Evolutionary conservation across 805 yeast species (phyloP).

Genomic region (Torulaspora microellipsoides): DNA sequence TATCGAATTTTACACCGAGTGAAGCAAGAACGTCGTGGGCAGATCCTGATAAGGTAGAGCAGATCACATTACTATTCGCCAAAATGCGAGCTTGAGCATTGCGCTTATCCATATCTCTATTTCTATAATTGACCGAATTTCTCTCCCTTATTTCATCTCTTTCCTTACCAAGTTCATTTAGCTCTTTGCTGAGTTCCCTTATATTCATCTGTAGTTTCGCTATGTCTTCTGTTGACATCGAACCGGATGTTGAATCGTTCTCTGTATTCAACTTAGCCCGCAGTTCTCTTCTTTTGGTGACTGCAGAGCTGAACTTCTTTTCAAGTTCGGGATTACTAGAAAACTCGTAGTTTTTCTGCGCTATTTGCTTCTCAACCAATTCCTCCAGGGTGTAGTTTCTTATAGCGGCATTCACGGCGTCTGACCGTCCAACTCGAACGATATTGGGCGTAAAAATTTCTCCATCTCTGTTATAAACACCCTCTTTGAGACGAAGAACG

Average conservation of each 20-base stretch:
- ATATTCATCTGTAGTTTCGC: constrained; percentile 46
- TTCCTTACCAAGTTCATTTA: constrained; percentile 66
- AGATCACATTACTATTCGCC: constrained; percentile 74
- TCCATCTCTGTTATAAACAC: constrained; percentile 58
- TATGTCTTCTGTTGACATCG: constrained; percentile 43
- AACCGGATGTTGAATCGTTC: constrained; percentile 45
- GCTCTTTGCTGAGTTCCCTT: constrained; percentile 52
- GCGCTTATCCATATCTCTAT: constrained; percentile 72
- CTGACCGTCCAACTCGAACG: constrained; percentile 86
- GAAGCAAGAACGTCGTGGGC: constrained; percentile 83
- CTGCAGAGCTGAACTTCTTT: constrained; percentile 47
- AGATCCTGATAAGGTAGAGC: constrained; percentile 89
- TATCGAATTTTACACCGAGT: constrained; percentile 73
- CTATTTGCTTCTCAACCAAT: constrained; percentile 60
- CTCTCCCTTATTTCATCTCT: constrained; percentile 78
- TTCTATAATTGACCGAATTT: constrained; percentile 62
- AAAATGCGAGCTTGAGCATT: constrained; percentile 69
- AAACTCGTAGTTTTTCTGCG: constrained; percentile 36
- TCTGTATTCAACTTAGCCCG: constrained; percentile 38
- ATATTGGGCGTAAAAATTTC: constrained; percentile 53
- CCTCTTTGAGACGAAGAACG: constrained; percentile 72
- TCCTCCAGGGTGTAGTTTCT: constrained; percentile 83
- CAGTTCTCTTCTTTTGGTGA: constrained; percentile 54
- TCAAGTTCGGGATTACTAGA: constrained; percentile 41
- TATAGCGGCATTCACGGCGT: constrained; percentile 78